phyloP scores from a whole-genome alignment of 164 flowering plant species.

The Dillenia suffruticosa region DNA sequence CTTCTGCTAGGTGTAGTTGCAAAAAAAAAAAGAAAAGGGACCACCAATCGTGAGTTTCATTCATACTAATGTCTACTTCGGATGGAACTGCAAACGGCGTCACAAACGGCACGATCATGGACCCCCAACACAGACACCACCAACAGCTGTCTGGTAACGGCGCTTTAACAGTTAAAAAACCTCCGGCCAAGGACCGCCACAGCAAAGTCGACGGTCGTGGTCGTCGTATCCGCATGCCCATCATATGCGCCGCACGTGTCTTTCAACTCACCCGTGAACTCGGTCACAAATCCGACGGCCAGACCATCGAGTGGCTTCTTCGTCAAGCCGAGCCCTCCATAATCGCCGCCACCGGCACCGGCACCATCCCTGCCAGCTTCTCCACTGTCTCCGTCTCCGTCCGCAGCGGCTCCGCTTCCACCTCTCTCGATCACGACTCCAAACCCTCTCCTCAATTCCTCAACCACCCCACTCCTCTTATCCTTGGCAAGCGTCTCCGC shows the following conservation, averaged over 20 bases:
- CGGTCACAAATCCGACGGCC: constrained; percentile 90
- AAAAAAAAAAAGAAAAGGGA: background rate
- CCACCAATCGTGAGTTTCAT: too few relatives aligned
- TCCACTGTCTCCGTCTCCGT: constrained; percentile 59
- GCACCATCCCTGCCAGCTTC: constrained; percentile 81
- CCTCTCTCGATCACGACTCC: constrained; percentile 33
- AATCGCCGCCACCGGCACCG: constrained; percentile 88
- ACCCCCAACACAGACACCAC: constrained; percentile 29
- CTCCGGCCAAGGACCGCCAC: constrained; percentile 87
- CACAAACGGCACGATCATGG: constrained; percentile 30
- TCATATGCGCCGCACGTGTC: constrained; percentile 82
- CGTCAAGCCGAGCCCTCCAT: constrained; percentile 96
- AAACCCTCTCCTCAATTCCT: constrained; percentile 31
- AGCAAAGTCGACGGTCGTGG: constrained; percentile 93
- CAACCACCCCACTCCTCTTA: constrained; percentile 49
- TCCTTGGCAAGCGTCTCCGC: constrained; percentile 76
- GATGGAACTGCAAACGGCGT: constrained; percentile 32
- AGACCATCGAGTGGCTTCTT: constrained; percentile 92
- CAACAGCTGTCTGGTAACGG: constrained; percentile 30
- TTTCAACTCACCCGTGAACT: constrained; percentile 83
- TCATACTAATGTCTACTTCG: constrained; percentile 34
- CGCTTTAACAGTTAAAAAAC: constrained; percentile 57
- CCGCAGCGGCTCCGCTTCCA: constrained; percentile 24
- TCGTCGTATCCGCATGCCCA: constrained; percentile 84
- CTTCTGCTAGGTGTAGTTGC: background rate